phyloP scores from a whole-genome alignment of 768 basidiomycete species.

The Mrakia frigida region DNA sequence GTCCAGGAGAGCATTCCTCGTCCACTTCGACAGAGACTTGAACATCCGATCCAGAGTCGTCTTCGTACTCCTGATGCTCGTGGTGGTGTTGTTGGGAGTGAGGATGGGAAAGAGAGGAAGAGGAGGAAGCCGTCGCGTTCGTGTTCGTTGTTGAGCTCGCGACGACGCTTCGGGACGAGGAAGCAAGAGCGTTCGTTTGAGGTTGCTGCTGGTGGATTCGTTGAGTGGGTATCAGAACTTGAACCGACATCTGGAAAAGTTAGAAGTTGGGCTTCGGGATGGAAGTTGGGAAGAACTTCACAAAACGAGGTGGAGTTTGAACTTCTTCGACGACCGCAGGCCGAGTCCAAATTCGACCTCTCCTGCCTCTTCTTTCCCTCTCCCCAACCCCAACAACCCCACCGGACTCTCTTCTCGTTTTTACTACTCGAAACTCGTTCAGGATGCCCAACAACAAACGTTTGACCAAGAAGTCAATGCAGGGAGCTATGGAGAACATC shows the following conservation, averaged over 20 bases:
- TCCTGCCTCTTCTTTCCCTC: too few relatives aligned
- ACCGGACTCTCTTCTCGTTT: too few relatives aligned
- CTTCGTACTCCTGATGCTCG: not conserved
- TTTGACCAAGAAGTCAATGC: conserved; percentile 34
- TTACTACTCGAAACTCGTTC: too few relatives aligned
- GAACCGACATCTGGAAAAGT: not conserved
- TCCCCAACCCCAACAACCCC: too few relatives aligned
- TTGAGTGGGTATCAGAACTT: not conserved
- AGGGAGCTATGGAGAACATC: conserved; percentile 43
- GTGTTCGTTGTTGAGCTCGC: not conserved
- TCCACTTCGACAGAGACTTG: not conserved
- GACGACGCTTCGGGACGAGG: not conserved
- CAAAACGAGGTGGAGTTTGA: too few relatives aligned
- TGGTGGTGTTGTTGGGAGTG: not conserved
- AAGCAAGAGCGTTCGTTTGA: not conserved
- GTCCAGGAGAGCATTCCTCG: not conserved
- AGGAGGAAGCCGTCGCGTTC: not conserved
- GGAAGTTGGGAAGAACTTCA: not conserved
- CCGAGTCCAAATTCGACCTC: not conserved
- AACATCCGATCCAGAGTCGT: not conserved
- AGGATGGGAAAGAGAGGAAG: not conserved
- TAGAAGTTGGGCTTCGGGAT: not conserved
- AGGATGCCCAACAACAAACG: conserved; percentile 30
- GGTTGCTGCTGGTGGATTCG: not conserved
- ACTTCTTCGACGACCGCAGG: not conserved